Evolutionary conservation across 306 rosid genomes (phyloP), one percentile per base, ranked within the genome.

Genomic region (Inga leiocalycina): DNA sequence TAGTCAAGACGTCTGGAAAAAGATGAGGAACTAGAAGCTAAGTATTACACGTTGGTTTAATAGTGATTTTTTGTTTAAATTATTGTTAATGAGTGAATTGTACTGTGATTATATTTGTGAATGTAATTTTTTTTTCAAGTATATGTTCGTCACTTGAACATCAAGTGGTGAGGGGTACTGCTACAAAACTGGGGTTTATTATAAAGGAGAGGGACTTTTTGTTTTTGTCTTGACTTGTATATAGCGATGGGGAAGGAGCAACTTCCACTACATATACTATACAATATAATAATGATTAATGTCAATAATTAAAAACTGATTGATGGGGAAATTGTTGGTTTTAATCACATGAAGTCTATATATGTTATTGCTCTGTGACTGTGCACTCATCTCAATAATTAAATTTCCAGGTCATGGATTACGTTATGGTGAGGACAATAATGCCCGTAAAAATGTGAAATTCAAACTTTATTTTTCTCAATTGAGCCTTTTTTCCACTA

Each of bases 1-100:
- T 86, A 86, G 77, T 80, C 46, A 84, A 88, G 89, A 70, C 97
- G 84, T 22, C 30, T 7, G 78, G 88, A 91, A 91, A 80, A 87
- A 20, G 86, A 71, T 77, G 82, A 88, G 59, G 45, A 24, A 84
- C 91, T 87, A 89, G 78, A 84, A 56, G 86, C 71, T 89, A 86
- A 83, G 71, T 3, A 71, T 56, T 44, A 81, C 81, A 80, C 87
- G 87, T 86, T 83, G 70, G 43, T 68, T 10, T 84, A 87, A 83
- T 80, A 80, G 86, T 68, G 85, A 86, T 86, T 81, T 80, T 83
- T 77, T 7, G 1, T 30, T 32, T 30, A 34, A 61, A 30, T 24
- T 35, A 44, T 44, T 61, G 19, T 46, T 81, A 79, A 76, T 80
- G 14, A 75, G 32, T 71, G 34, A 59, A 64, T 39, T 15, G 49